phyloP scores from a whole-genome alignment of 2,329 filamentous ascomycete species.

The Xylaria polymorpha region DNA sequence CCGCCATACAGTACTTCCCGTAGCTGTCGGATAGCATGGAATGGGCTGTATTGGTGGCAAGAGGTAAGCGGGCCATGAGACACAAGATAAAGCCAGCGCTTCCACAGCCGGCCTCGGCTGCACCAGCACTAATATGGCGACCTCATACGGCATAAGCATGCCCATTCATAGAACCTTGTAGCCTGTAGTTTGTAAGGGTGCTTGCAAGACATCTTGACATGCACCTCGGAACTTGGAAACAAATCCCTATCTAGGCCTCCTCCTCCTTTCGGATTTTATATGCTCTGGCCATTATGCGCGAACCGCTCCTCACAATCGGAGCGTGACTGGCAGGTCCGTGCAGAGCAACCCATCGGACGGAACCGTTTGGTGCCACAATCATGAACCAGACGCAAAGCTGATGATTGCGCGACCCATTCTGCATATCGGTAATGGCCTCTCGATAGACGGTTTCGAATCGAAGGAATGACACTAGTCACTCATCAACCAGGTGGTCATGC shows the following conservation, averaged over 20 bases:
- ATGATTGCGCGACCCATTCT: slow-evolving; percentile 32
- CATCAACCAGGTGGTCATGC: slow-evolving; percentile 16
- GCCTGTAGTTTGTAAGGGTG: slow-evolving; percentile 14
- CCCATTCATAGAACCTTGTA: slow-evolving; percentile 17
- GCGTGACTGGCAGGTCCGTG: slow-evolving; percentile 19
- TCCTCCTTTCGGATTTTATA: slow-evolving; percentile 24
- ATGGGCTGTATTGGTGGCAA: slow-evolving; percentile 32
- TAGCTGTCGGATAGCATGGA: slow-evolving; percentile 43
- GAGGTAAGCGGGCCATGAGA: slow-evolving; percentile 35
- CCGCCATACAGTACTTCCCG: slow-evolving; percentile 26
- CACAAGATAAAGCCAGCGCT: slow-evolving; percentile 15
- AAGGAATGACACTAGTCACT: slow-evolving; percentile 8
- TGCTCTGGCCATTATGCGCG: slow-evolving; percentile 21
- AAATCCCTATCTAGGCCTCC: slow-evolving; percentile 19
- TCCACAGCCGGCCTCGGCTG: slow-evolving; percentile 18
- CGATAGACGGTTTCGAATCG: slow-evolving; percentile 9
- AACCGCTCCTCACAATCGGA: slow-evolving; percentile 14
- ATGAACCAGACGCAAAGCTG: slow-evolving; percentile 32
- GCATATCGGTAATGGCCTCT: slow-evolving; percentile 16
- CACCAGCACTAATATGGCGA: slow-evolving; percentile 18
- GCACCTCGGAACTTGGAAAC: slow-evolving; percentile 17
- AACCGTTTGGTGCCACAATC: slow-evolving; percentile 26
- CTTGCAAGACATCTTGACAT: slow-evolving; percentile 22
- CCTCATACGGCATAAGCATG: slow-evolving; percentile 19
- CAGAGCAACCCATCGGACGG: slow-evolving; percentile 21